Evolutionary conservation across 768 basidiomycete species (phyloP).

Genomic region (Amanita thiersii): DNA sequence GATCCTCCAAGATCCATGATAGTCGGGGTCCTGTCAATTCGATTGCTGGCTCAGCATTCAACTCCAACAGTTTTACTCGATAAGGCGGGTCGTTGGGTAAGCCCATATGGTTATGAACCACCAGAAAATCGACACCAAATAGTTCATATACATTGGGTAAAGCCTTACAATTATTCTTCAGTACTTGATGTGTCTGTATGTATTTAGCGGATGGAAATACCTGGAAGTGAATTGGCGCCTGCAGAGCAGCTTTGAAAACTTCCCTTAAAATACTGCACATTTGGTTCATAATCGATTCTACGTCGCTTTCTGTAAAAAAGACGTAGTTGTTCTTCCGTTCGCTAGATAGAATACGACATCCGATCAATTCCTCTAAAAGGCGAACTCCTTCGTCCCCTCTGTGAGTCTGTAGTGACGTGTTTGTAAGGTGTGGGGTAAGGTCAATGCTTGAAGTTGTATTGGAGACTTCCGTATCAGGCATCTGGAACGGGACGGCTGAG

Average conservation of each 20-base stretch:
- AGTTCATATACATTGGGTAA: constrained; percentile 92
- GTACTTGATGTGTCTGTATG: neutral
- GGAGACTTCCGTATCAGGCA: constrained; percentile 29
- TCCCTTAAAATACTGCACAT: constrained; percentile 65
- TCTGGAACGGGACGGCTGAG: constrained; percentile 61
- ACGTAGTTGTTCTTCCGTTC: constrained; percentile 7
- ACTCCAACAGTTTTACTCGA: constrained; percentile 73
- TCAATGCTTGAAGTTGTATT: constrained; percentile 29
- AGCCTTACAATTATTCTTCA: constrained; percentile 35
- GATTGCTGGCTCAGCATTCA: constrained; percentile 95
- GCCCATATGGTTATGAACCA: constrained; percentile 33
- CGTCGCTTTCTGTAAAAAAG: constrained; percentile 24
- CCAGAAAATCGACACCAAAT: constrained; percentile 89
- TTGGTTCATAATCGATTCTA: constrained; percentile 44
- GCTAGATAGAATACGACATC: constrained; percentile 43
- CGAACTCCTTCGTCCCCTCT: constrained; percentile 65
- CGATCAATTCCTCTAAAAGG: constrained; percentile 73
- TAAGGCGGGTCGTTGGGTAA: constrained; percentile 20
- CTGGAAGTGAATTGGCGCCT: constrained; percentile 82
- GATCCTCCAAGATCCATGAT: constrained; percentile 70
- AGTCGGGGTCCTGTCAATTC: constrained; percentile 84
- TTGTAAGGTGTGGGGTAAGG: constrained; percentile 79
- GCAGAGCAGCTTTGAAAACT: constrained; percentile 78
- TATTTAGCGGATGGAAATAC: constrained; percentile 26
- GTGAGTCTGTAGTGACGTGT: constrained; percentile 77